Evolutionary conservation across 1,284 basidiomycete genomes (phyloP).

Genomic region (Austroboletus niveus): DNA sequence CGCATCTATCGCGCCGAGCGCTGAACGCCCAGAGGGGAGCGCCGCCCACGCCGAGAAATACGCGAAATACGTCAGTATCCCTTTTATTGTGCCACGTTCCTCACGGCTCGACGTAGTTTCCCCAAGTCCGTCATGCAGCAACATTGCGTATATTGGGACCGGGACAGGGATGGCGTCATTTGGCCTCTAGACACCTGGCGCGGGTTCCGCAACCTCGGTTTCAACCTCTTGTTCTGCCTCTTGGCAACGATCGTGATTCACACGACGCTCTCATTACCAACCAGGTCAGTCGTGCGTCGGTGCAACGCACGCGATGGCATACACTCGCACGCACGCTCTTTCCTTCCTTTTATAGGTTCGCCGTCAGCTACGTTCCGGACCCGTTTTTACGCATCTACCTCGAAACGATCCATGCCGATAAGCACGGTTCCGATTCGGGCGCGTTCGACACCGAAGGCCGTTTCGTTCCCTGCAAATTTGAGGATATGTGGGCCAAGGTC

Average conservation of each 20-base stretch:
- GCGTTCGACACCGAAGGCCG: constrained; percentile 44
- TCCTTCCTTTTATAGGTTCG: constrained; percentile 14
- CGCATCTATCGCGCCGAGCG: constrained; percentile 27
- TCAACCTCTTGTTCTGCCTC: constrained; percentile 39
- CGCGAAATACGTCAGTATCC: constrained; percentile 18
- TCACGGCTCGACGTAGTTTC: background rate
- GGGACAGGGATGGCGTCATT: constrained; percentile 42
- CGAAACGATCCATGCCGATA: constrained; percentile 41
- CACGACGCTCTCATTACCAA: constrained; percentile 37
- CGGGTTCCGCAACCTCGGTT: constrained; percentile 43
- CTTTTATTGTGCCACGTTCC: background rate
- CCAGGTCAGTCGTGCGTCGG: constrained; percentile 28
- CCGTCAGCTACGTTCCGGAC: constrained; percentile 33
- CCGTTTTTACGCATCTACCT: constrained; percentile 45
- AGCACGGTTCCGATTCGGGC: constrained; percentile 48
- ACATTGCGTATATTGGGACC: constrained; percentile 45
- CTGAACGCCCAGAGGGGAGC: constrained; percentile 22
- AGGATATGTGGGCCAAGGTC: constrained; percentile 43
- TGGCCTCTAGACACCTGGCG: constrained; percentile 47
- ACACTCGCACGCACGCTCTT: background rate
- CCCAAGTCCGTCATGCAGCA: constrained; percentile 39
- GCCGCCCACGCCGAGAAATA: constrained; percentile 18
- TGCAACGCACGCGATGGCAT: background rate
- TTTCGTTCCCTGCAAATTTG: constrained; percentile 39
- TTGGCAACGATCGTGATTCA: constrained; percentile 41